Percentiles rank a stretch among this genome's conserved stretches.
Conservation (phyloP, 176 grass and related monocot genomes). For the Oryza nivara region DNA sequence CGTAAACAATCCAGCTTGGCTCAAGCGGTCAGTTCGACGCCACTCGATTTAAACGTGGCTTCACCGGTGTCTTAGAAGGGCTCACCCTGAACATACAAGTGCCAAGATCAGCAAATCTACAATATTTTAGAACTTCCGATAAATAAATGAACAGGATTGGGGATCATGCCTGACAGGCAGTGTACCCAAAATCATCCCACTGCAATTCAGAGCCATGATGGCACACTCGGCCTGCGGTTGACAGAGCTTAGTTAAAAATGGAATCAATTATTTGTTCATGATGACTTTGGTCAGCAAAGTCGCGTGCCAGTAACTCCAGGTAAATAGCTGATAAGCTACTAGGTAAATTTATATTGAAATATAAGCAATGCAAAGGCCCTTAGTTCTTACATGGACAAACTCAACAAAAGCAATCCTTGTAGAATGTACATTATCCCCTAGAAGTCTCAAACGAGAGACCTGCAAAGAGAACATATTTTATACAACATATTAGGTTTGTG, state of each 20-base stretch:
- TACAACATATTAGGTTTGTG: slow-evolving; percentile 8
- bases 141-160: slow-evolving; percentile 7
- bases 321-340: slow-evolving; percentile 12
- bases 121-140: slow-evolving; percentile 11
- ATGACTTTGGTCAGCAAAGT: slow-evolving; percentile 14
- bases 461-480: slow-evolving; percentile 49
- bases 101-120: slow-evolving; percentile 28
- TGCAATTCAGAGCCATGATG: slow-evolving; percentile 84
- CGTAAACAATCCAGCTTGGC: slow-evolving; percentile 54
- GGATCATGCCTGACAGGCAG: slow-evolving; percentile 74
- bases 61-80: slow-evolving; percentile 90
- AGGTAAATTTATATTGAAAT: slow-evolving; percentile 5
- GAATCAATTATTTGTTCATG: neutral
- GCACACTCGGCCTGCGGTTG: slow-evolving; percentile 76
- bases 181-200: slow-evolving; percentile 81
- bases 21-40: slow-evolving; percentile 49
- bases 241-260: slow-evolving; percentile 16
- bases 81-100: slow-evolving; percentile 78
- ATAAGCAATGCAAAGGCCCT: neutral
- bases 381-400: slow-evolving; percentile 76
- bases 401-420: slow-evolving; percentile 95
- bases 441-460: slow-evolving; percentile 88
- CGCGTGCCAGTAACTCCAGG: neutral
- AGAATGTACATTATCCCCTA: slow-evolving; percentile 88
- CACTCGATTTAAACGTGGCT: slow-evolving; percentile 61